phyloP scores from a whole-genome alignment of 306 rosid genomes.

The Prunus persica region DNA sequence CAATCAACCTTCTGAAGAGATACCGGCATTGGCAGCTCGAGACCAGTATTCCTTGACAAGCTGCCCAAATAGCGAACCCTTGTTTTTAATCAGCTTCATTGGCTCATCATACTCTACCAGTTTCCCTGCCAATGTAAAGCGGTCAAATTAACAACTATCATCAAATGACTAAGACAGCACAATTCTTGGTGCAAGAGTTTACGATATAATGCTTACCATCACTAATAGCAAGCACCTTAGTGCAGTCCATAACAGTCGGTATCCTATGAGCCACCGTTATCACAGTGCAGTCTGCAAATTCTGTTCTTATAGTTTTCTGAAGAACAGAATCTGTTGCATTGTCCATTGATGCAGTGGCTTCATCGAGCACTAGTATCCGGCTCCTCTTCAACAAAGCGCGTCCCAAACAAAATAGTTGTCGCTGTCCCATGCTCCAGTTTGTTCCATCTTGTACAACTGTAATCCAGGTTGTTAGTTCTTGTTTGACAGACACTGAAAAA shows the following conservation, averaged over 20 bases:
- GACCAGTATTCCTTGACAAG: conserved; percentile 28
- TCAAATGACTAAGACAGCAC: background rate
- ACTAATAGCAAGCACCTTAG: conserved; percentile 24
- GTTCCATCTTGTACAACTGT: conserved; percentile 33
- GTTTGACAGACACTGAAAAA: background rate
- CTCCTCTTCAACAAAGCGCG: conserved; percentile 34
- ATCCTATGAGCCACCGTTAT: conserved; percentile 35
- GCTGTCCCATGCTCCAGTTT: conserved; percentile 43
- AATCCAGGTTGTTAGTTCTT: background rate
- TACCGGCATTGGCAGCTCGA: conserved; percentile 13
- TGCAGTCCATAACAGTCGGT: conserved; percentile 36
- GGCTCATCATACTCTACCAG: conserved; percentile 30
- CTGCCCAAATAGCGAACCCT: background rate
- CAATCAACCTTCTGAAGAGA: background rate
- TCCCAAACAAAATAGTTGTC: conserved; percentile 36
- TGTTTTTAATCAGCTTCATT: conserved; percentile 16
- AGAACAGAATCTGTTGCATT: conserved; percentile 27
- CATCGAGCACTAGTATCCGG: conserved; percentile 31
- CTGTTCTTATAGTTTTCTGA: conserved; percentile 26
- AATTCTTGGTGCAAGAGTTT: background rate
- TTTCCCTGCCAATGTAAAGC: conserved; percentile 13
- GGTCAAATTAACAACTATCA: background rate
- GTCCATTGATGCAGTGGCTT: conserved; percentile 41
- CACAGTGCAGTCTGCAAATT: conserved; percentile 32
- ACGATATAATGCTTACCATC: conserved; percentile 23